These are phyloP conservation scores for Cryptococcus sp. DNA, from an alignment of 1,284 basidiomycete species.

Conservation along the genomic window DNA sequence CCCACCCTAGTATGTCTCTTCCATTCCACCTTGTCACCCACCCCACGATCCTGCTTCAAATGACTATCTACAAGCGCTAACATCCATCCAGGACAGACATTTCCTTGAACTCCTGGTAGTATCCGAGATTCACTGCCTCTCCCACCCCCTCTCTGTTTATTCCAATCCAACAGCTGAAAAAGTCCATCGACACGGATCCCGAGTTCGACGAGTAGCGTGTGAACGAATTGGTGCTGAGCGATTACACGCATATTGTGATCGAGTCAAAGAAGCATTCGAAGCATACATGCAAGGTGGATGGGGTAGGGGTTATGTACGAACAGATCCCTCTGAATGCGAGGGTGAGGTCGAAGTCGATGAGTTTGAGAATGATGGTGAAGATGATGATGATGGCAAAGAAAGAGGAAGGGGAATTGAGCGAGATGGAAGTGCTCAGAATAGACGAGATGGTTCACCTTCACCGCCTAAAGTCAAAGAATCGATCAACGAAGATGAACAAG, in stretches of 20 bases:
- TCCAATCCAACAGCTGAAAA: conserved; percentile 18
- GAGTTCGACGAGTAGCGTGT: conserved; percentile 40
- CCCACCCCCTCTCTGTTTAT: conserved; percentile 23
- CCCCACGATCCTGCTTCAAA: neutral
- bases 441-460: neutral
- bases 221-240: conserved; percentile 41
- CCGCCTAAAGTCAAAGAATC: neutral
- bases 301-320: conserved; percentile 1
- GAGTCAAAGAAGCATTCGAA: conserved; percentile 43
- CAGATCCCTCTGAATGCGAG: neutral
- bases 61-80: neutral
- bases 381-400: conserved; percentile 5
- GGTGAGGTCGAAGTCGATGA: conserved; percentile 3
- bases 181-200: conserved; percentile 34
- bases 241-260: conserved; percentile 43
- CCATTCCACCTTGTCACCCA: neutral
- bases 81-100: conserved; percentile 30
- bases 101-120: conserved; percentile 44
- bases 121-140: conserved; percentile 39
- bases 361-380: conserved; percentile 4
- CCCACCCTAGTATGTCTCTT: conserved; percentile 30
- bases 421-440: conserved; percentile 1
- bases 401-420: conserved; percentile 7
- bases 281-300: conserved; percentile 35
- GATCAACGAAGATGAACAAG: neutral